Base-by-base conservation (phyloP, 331 rosid species). In the Quercus lobata region DNA sequence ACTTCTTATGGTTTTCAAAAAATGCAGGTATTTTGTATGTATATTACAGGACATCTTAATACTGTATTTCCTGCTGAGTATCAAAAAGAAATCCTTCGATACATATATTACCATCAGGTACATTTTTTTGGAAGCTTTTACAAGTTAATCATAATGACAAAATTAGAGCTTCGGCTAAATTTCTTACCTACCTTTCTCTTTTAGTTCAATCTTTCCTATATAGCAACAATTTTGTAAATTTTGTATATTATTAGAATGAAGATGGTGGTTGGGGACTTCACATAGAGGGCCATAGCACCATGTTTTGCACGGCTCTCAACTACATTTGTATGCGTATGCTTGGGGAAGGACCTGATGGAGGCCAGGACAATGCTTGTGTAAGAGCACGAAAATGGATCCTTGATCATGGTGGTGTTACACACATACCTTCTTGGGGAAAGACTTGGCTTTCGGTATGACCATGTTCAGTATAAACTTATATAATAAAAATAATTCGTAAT, bases 221-320 rank as follows among this genome's bases (percentile, higher is more conserved):
- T 25, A 62, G 29, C 69, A 29, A 25, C 18, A 6, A 44, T 46
- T 46, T 24, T 24, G 21, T 15, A 19, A 18, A 69, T 11, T 21
- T 18, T 37, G 32, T 6, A 22, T 22, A 52, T 52, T 19, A 22
- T 25, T 55, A 89, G 93, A 91, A 91, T 68, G 92, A 91, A 76
- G 95, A 89, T 79, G 92, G 96, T 46, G 93, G 96, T 5, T 91
- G 92, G 96, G 93, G 93, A 57, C 53, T 89, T 16, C 93, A 91
- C 81, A 88, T 89, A 35, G 84, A 89, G 80, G 92, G 90, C 29
- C 87, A 76, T 0, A 91, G 93, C 76, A 86, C 84, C 77, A 91
- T 91, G 96, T 87, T 91, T 35, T 66, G 89, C n/a, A 89, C 93
- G 5, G 80, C 85, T 54, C 84, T 91, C 12, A 91, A 83, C 77